phyloP scores from a whole-genome alignment of 495 filamentous ascomycete genomes.

The Talaromyces stipitatus region DNA sequence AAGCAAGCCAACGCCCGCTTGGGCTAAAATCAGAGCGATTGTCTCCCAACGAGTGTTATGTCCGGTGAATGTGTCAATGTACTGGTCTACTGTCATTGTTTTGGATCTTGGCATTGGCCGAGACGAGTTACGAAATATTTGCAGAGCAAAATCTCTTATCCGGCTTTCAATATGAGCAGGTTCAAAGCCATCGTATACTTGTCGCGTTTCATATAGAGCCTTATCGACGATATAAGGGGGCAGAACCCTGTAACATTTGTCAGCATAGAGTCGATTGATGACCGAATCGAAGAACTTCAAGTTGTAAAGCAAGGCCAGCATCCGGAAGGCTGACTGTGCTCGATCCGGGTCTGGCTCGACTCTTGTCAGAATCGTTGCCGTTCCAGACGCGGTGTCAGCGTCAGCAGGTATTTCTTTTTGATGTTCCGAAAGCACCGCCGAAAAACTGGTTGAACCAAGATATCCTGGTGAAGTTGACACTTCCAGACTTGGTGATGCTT shows the following conservation, averaged over 20 bases:
- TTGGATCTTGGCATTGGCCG: conserved; percentile 17
- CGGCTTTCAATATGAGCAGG: conserved; percentile 17
- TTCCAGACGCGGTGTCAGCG: conserved; percentile 25
- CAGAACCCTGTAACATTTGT: neutral
- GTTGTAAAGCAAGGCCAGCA: conserved; percentile 35
- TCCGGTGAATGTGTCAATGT: conserved; percentile 38
- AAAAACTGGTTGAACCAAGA: conserved; percentile 43
- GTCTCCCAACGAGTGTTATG: conserved; percentile 52
- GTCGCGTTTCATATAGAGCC: conserved; percentile 9
- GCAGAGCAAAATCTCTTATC: conserved; percentile 20
- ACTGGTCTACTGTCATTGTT: conserved; percentile 28
- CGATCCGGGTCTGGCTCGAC: conserved; percentile 18
- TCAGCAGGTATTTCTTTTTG: conserved; percentile 28
- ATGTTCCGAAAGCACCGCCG: conserved; percentile 37
- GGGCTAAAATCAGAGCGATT: conserved; percentile 43
- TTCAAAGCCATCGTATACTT: conserved; percentile 20
- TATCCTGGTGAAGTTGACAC: conserved; percentile 32
- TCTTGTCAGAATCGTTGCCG: conserved; percentile 15
- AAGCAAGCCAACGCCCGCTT: conserved; percentile 35
- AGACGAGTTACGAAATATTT: conserved; percentile 28
- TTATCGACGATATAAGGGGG: conserved; percentile 4
- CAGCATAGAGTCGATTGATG: conserved; percentile 18
- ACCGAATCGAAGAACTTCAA: conserved; percentile 17
- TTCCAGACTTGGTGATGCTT: conserved; percentile 17
- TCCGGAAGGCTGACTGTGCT: conserved; percentile 32